phyloP scores from a whole-genome alignment of 169 alveolate genomes.

The Eimeria falciformis region DNA sequence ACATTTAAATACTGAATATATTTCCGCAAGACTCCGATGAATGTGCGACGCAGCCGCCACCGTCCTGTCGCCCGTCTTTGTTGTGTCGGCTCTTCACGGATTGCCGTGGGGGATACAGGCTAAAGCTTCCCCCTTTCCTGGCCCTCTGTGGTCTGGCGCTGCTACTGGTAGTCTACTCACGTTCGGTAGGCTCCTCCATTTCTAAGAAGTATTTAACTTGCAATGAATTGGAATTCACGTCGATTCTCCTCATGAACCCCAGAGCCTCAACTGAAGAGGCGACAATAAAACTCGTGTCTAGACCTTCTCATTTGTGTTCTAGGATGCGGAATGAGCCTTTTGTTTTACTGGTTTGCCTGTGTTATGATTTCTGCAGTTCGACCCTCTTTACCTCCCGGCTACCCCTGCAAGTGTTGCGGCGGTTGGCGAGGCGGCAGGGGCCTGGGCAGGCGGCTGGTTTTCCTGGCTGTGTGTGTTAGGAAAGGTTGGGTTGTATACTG shows the following conservation, averaged over 20 bases:
- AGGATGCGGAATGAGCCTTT: too few species aligned
- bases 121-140: neutral
- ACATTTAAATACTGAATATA: neutral
- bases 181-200: slow-evolving; percentile 2
- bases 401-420: slow-evolving; percentile 9
- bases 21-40: neutral
- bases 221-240: neutral
- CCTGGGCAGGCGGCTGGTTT: slow-evolving; percentile 11
- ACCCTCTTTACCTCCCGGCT: slow-evolving; percentile 3
- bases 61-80: neutral
- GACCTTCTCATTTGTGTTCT: too few species aligned
- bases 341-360: neutral
- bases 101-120: neutral
- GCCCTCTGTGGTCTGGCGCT: slow-evolving; percentile 12
- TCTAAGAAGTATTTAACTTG: too few species aligned
- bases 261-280: too few species aligned
- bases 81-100: neutral
- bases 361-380: neutral
- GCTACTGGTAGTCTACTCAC: slow-evolving; percentile 7
- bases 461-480: neutral
- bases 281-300: too few species aligned
- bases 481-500: neutral
- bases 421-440: slow-evolving; percentile 7
- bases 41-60: neutral
- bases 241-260: too few species aligned